These are phyloP conservation scores for Podochytrium sp. DNA, from an alignment of 192 early-diverging fungal species.

Conservation along the genomic window DNA sequence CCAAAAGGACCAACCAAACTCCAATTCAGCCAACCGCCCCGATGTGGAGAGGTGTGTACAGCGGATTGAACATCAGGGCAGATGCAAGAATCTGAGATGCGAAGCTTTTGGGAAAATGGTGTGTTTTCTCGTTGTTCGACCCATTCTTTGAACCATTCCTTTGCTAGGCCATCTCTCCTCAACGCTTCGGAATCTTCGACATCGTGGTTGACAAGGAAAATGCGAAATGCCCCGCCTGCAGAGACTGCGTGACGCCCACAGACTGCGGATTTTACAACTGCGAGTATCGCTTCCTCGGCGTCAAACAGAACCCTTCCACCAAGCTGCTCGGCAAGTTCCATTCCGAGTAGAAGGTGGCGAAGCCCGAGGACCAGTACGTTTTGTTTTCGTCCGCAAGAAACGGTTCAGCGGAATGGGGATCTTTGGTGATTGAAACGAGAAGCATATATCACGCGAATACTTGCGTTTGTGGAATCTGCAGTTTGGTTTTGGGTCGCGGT, in stretches of 20 bases:
- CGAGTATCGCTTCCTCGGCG: not conserved
- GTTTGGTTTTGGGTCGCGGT: not conserved
- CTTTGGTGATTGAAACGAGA: slow-evolving; percentile 1
- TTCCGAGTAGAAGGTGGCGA: not conserved
- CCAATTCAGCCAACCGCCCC: too few species aligned
- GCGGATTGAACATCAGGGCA: not conserved
- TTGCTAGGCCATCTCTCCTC: not conserved
- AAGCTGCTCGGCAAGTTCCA: not conserved
- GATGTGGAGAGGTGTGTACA: not conserved
- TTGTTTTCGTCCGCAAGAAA: not conserved
- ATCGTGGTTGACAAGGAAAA: not conserved
- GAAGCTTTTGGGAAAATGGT: not conserved
- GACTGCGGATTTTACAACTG: not conserved
- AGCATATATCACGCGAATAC: not conserved
- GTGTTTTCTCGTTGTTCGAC: not conserved
- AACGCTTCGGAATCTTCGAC: not conserved
- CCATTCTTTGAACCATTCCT: not conserved
- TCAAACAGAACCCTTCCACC: not conserved
- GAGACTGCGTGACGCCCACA: not conserved
- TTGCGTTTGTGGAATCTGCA: not conserved
- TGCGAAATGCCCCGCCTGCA: not conserved
- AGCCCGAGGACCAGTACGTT: not conserved
- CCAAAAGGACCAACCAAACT: too few species aligned
- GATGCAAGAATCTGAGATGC: not conserved
- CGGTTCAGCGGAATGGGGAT: not conserved